Base-by-base conservation (phyloP, 1,284 basidiomycete genomes). In the Cystobasidiaceae sp. region DNA sequence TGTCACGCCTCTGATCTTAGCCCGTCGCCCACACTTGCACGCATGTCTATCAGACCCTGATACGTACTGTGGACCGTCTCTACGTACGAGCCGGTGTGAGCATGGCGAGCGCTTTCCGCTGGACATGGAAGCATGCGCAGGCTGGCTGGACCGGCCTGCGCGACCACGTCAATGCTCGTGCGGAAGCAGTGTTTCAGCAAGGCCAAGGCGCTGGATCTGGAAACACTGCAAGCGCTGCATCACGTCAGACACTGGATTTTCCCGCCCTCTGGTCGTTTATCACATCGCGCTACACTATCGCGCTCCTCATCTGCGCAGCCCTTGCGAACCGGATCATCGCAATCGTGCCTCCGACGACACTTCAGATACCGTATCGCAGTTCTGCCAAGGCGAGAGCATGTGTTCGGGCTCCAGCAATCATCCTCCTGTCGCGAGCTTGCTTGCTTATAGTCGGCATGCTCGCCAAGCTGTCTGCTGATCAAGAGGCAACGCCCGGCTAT, bases 201-300 rank as follows among this genome's bases (percentile, higher is more conserved):
- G 25, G n/a, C 32, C 23, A 11, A 19, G 43, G 54, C 7, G 25
- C 23, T 30, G 15, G 21, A 23, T n/a, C 17, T 21, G 58, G n/a
- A 51, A 19, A 25, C 13, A n/a, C n/a, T 13, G 32, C 34, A 17
- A 33, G 25, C 8, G 30, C 28, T n/a, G 19, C 39, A 7, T n/a
- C n/a, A n/a, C n/a, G n/a, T n/a, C n/a, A n/a, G n/a, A 52, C 17
- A 15, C 21, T 62, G 37, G 50, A 55, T 6, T 56, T 55, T 28
- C 61, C 61, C 23, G 51, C 61, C 39, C 48, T 64, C 17, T 48
- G 51, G 51, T 44, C 61, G 17, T 64, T 64, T 44, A 33, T 64
- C 30, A 51, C 49, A 19, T 51, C 46, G 17, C 51, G 52, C 9
- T 64, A 64, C 52, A 44, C 61, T 21, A 28, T 64, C 43, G 51